Percentiles rank a stretch among this genome's conserved stretches.
These are phyloP conservation scores for Leccinum disarticulatum DNA, from an alignment of 768 basidiomycete species.

Conservation along the genomic window DNA sequence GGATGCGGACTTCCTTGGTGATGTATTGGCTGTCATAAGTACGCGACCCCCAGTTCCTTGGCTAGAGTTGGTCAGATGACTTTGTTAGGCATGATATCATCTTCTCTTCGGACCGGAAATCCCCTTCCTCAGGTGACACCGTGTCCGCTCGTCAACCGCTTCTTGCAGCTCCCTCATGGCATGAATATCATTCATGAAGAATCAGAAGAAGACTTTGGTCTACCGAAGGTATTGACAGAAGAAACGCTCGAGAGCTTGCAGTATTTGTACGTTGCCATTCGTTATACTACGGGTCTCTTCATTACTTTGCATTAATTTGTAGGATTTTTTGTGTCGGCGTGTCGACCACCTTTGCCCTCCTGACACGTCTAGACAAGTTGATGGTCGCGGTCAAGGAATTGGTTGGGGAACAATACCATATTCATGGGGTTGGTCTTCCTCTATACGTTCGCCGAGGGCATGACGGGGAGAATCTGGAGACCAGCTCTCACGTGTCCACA, in stretches of 20 bases:
- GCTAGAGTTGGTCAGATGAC: not conserved
- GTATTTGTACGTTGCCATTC: conserved; percentile 59
- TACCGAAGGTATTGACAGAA: conserved; percentile 67
- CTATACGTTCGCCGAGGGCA: conserved; percentile 21
- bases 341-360: conserved; percentile 63
- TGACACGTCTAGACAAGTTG: conserved; percentile 72
- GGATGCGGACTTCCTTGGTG: conserved; percentile 82
- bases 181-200: conserved; percentile 69
- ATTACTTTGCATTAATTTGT: not conserved
- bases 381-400: conserved; percentile 84
- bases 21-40: conserved; percentile 82
- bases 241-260: conserved; percentile 77
- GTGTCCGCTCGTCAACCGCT: conserved; percentile 56
- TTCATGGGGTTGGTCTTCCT: conserved; percentile 58
- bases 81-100: conserved; percentile 67
- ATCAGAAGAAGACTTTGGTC: conserved; percentile 70
- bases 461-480: conserved; percentile 23
- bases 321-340: conserved; percentile 75
- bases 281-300: too few relatives aligned
- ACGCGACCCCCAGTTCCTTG: conserved; percentile 18
- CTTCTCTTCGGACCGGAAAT: conserved; percentile 66
- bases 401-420: conserved; percentile 85
- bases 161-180: conserved; percentile 50
- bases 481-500: conserved; percentile 25
- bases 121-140: conserved; percentile 88